A percentile compares a stretch with the other conserved stretches of the same genome.
Evolutionary conservation across 163 green algal genomes (phyloP).

Genomic region (Scenedesmus sp.): DNA sequence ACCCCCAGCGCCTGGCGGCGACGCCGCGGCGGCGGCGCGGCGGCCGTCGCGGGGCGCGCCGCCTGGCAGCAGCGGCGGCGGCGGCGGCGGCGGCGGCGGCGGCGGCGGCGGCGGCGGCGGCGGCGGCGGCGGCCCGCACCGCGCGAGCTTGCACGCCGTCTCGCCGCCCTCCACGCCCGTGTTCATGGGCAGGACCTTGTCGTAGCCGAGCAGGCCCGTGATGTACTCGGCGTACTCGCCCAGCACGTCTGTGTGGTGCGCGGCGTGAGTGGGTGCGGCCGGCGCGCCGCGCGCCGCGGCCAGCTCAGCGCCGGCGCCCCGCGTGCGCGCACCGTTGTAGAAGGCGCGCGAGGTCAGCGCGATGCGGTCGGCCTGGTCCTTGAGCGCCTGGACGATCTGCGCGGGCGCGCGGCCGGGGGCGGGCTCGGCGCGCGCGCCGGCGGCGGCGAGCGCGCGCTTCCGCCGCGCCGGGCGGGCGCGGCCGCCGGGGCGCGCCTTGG

Average conservation of each 20-base stretch:
- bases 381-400: conserved; percentile 86
- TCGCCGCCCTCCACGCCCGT: conserved; percentile 95
- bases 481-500: conserved; percentile 79
- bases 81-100: neutral
- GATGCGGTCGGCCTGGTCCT: conserved; percentile 80
- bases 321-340: conserved; percentile 79
- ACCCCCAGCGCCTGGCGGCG: conserved; percentile 83
- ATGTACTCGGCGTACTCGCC: conserved; percentile 96
- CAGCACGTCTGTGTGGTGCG: conserved; percentile 88
- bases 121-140: conserved; percentile 34
- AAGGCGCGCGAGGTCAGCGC: conserved; percentile 93
- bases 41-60: neutral
- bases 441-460: too few relatives aligned
- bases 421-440: too few relatives aligned
- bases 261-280: too few relatives aligned
- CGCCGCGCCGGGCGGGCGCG: too few relatives aligned
- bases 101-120: too few relatives aligned
- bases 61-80: neutral
- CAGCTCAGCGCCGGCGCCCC: too few relatives aligned
- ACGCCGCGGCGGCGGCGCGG: neutral
- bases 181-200: conserved; percentile 98
- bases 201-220: conserved; percentile 91
- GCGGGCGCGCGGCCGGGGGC: neutral
- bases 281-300: too few relatives aligned
- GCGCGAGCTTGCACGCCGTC: conserved; percentile 91